Conservation (phyloP, 345 rosid genomes). For the Gossypium mustelinum region DNA sequence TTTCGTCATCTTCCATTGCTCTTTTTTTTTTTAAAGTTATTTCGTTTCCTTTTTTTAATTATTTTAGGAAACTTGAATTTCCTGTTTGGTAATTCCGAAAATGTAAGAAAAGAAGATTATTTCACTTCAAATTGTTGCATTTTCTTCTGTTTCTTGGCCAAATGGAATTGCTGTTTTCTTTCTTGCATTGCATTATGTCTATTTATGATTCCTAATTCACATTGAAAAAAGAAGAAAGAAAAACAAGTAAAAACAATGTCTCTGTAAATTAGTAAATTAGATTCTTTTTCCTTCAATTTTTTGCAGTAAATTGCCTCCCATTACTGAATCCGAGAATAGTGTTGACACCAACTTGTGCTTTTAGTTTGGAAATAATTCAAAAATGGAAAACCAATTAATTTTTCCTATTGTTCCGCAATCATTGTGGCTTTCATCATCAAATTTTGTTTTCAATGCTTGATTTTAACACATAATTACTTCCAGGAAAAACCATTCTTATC, state of each 20-base stretch:
- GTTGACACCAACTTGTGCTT: too few species aligned
- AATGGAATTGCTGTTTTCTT: not conserved
- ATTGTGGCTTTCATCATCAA: not conserved
- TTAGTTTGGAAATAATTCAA: too few species aligned
- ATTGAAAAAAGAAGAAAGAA: not conserved
- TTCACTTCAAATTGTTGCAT: not conserved
- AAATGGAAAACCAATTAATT: too few species aligned
- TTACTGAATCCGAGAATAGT: not conserved
- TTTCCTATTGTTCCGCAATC: too few species aligned
- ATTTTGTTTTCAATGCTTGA: not conserved
- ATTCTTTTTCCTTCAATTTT: not conserved
- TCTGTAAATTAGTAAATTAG: not conserved
- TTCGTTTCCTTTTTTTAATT: too few species aligned
- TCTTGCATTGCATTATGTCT: not conserved
- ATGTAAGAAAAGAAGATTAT: not conserved
- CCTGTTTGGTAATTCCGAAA: conserved; percentile 6
- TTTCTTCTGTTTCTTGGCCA: too few species aligned
- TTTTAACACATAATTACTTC: not conserved
- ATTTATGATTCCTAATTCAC: not conserved
- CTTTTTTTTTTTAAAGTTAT: too few species aligned
- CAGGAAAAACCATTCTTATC: conserved; percentile 28
- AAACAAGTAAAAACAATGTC: not conserved
- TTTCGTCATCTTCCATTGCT: too few species aligned
- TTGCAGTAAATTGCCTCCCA: not conserved
- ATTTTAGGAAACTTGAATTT: not conserved